Conservation (phyloP, 352 stramenopile species). For the Globisporangium mamillatum region DNA sequence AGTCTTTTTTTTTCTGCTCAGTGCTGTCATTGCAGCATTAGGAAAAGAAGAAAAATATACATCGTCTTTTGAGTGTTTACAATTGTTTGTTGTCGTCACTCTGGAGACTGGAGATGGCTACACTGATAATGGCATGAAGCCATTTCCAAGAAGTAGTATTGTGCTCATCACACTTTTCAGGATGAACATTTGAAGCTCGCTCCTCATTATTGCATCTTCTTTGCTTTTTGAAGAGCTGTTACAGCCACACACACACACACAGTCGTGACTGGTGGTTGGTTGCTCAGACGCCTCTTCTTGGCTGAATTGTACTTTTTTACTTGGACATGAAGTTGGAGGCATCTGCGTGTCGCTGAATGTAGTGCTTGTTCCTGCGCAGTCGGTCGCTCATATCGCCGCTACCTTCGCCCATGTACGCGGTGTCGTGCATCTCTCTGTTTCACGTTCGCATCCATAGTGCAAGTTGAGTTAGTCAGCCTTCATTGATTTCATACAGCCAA, state of each 20-base stretch:
- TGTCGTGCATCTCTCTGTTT: constrained; percentile 63
- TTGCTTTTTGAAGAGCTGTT: background rate
- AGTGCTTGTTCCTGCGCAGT: constrained; percentile 77
- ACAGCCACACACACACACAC: background rate
- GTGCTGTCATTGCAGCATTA: background rate
- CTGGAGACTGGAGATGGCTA: background rate
- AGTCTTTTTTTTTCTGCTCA: background rate
- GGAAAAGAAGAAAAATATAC: background rate
- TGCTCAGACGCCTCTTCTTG: background rate
- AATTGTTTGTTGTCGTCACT: background rate
- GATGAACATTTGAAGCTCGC: background rate
- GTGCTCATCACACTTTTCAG: background rate
- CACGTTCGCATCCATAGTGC: background rate
- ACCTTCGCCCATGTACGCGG: constrained; percentile 62
- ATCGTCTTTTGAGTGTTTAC: background rate
- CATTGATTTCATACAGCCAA: background rate
- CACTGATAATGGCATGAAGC: background rate
- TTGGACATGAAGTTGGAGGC: constrained; percentile 79
- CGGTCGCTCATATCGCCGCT: constrained; percentile 67
- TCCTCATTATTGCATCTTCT: background rate
- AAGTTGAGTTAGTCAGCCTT: background rate
- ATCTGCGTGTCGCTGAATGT: constrained; percentile 81
- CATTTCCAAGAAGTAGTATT: background rate
- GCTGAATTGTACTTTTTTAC: constrained; percentile 19
- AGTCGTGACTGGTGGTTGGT: background rate